phyloP scores from a whole-genome alignment of 1,284 basidiomycete species.

The Tilletia indica region DNA sequence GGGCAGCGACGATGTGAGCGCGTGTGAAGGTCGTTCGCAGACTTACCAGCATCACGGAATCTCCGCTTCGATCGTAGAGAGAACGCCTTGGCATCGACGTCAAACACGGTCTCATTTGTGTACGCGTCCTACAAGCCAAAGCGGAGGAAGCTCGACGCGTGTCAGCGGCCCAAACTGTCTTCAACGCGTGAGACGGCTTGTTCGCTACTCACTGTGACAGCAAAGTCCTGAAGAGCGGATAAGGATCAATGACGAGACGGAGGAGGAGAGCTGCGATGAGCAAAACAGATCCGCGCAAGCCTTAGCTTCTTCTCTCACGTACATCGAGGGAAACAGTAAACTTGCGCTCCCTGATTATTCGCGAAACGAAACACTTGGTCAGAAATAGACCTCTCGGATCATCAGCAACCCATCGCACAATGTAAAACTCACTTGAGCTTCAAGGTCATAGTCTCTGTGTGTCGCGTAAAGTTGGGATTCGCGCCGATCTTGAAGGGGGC shows the following conservation, averaged over 20 bases:
- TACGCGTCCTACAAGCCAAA: slow-evolving; percentile 2
- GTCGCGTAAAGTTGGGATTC: neutral
- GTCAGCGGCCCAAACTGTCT: no score
- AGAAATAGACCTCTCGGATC: no score
- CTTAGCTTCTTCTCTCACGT: neutral
- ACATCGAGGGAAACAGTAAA: neutral
- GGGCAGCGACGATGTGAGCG: no score
- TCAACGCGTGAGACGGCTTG: no score
- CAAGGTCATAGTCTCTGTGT: neutral
- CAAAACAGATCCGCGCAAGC: no score
- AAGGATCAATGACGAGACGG: no score
- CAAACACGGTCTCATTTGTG: neutral
- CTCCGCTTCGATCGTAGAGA: neutral
- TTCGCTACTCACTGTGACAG: slow-evolving; percentile 1
- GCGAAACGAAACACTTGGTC: no score
- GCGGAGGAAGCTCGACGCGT: neutral
- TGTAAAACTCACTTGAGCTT: neutral
- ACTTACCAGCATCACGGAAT: slow-evolving; percentile 9
- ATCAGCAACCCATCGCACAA: no score
- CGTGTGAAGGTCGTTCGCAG: neutral
- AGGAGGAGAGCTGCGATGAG: no score
- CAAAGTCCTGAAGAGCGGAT: neutral
- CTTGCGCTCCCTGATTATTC: neutral
- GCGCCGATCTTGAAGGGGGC: neutral
- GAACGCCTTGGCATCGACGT: slow-evolving; percentile 4